phyloP scores from a whole-genome alignment of 2,329 filamentous ascomycete genomes.

The Trichoderma semiorbis region DNA sequence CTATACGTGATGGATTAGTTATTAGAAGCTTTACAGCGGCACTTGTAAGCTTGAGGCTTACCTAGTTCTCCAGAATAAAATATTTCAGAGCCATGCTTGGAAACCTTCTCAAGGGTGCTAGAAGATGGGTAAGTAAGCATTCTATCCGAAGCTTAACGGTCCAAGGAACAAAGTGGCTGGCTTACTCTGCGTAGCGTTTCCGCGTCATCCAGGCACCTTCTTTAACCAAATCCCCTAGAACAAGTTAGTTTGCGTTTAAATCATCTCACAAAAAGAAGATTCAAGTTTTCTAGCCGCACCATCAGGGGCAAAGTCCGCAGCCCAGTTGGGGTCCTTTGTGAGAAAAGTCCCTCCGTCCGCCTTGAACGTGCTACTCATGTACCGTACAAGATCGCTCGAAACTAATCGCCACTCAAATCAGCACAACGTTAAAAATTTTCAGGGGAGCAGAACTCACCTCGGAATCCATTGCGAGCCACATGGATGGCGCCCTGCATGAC shows the following conservation, averaged over 20 bases:
- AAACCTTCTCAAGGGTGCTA: constrained; percentile 71
- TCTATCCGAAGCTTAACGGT: not conserved
- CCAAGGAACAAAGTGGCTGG: constrained; percentile 20
- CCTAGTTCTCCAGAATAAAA: constrained; percentile 71
- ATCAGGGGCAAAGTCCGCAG: constrained; percentile 82
- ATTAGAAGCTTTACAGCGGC: constrained; percentile 11
- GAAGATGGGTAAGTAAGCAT: constrained; percentile 20
- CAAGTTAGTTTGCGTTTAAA: not conserved
- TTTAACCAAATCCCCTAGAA: constrained; percentile 57
- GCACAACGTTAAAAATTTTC: not conserved
- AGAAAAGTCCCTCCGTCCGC: constrained; percentile 56
- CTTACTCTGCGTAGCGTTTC: constrained; percentile 66
- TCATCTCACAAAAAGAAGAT: not conserved
- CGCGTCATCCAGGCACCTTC: constrained; percentile 77
- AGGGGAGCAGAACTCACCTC: constrained; percentile 27
- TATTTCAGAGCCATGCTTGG: constrained; percentile 64
- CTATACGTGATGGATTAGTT: constrained; percentile 43
- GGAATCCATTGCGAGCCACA: constrained; percentile 71
- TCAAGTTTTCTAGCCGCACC: constrained; percentile 37
- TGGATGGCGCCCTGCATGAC: constrained; percentile 72
- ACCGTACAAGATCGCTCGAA: constrained; percentile 68
- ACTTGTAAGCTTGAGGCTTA: constrained; percentile 17
- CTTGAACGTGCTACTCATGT: constrained; percentile 57
- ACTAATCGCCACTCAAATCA: constrained; percentile 40
- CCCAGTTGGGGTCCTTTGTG: constrained; percentile 72